These are phyloP conservation scores for Yamadazyma olivae DNA, from an alignment of 805 yeast species.

Conservation along the genomic window DNA sequence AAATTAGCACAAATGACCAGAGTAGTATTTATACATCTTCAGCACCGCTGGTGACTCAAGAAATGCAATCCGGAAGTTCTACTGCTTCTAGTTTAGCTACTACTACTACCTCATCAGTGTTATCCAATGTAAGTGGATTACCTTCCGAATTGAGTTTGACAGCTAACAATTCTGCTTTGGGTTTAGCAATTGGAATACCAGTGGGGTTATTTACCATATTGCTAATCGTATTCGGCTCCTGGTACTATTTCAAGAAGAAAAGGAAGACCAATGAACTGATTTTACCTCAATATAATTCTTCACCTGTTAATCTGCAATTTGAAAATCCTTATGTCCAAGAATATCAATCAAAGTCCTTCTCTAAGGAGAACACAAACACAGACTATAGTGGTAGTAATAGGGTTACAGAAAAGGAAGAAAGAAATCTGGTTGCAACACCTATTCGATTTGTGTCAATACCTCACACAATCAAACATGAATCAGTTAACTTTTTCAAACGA, in stretches of 20 bases:
- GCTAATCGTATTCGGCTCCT: constrained; percentile 16
- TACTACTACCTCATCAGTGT: background rate
- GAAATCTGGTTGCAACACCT: no score
- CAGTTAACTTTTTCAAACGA: constrained; percentile 17
- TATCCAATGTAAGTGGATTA: no score
- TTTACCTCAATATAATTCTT: constrained; percentile 8
- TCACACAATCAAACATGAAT: constrained; percentile 11
- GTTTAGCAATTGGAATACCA: constrained; percentile 32
- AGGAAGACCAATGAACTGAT: constrained; percentile 11
- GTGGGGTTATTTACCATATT: constrained; percentile 24
- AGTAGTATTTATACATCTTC: no score
- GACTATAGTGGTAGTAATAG: background rate
- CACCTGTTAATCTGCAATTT: background rate
- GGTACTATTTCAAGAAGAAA: constrained; percentile 19
- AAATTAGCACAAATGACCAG: no score
- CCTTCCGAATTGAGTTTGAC: background rate
- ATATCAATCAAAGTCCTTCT: background rate
- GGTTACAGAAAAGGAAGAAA: background rate
- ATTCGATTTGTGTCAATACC: constrained; percentile 9
- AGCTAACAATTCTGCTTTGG: constrained; percentile 12
- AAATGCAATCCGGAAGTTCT: no score
- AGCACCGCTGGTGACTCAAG: no score
- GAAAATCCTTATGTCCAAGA: constrained; percentile 6
- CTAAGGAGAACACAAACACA: no score
- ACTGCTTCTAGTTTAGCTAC: background rate